Conservation (phyloP, 164 flowering plant genomes). For the Taxillus chinensis region DNA sequence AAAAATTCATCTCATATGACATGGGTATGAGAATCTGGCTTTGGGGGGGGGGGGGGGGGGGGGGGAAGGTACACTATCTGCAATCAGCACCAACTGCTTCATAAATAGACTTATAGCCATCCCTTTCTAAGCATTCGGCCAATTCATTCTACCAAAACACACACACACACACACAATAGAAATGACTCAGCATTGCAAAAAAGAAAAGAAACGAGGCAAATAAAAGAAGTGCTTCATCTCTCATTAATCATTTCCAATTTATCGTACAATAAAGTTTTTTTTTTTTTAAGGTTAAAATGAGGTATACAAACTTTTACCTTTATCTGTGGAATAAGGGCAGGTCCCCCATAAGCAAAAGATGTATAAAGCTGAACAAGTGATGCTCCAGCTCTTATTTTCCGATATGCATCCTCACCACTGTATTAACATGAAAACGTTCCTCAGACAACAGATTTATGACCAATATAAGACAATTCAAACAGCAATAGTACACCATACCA, state of each 20-base stretch:
- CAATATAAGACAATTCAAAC: not conserved
- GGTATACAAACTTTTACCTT: slow-evolving; percentile 43
- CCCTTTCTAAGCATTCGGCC: slow-evolving; percentile 76
- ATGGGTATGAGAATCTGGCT: not conserved
- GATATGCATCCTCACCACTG: slow-evolving; percentile 98
- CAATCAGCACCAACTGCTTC: slow-evolving; percentile 92
- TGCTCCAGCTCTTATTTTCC: slow-evolving; percentile 91
- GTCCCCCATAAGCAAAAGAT: slow-evolving; percentile 91
- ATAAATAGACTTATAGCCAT: slow-evolving; percentile 69
- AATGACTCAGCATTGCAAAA: not conserved
- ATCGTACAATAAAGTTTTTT: too few species aligned
- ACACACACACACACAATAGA: not conserved
- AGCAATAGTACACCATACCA: not conserved
- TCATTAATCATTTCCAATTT: too few species aligned
- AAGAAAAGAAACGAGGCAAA: not conserved
- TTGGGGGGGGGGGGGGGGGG: too few species aligned
- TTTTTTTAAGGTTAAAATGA: too few species aligned
- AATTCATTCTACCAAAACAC: slow-evolving; percentile 51
- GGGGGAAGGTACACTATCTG: slow-evolving; percentile 24
- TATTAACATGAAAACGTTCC: slow-evolving; percentile 9
- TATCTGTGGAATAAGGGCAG: slow-evolving; percentile 81
- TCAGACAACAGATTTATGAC: not conserved
- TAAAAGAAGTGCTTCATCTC: too few species aligned
- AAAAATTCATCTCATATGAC: not conserved
- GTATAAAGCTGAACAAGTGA: slow-evolving; percentile 91